Conservation (phyloP, 352 stramenopile species). For the Globisporangium ultimum region DNA sequence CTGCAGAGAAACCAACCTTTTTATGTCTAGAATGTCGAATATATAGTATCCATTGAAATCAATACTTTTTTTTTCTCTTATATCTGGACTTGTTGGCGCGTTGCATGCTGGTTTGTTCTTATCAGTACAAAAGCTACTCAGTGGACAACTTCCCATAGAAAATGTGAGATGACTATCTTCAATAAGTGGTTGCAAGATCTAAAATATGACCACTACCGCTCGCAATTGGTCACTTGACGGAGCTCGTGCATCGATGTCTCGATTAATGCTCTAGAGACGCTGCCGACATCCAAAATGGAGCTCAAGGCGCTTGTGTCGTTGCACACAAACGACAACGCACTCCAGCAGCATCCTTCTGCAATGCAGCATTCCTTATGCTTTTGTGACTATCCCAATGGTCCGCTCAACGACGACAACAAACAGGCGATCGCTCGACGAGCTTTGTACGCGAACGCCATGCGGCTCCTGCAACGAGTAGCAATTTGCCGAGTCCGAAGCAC, state of each 20-base stretch:
- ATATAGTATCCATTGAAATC: no score
- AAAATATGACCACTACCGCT: conserved; percentile 30
- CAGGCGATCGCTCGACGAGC: background rate
- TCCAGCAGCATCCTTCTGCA: conserved; percentile 27
- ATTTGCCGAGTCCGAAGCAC: conserved; percentile 23
- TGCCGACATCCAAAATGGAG: conserved; percentile 52
- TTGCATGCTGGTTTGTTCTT: no score
- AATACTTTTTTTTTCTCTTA: no score
- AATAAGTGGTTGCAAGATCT: conserved; percentile 37
- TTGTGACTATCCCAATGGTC: conserved; percentile 67
- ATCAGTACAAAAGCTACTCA: no score
- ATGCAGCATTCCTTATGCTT: conserved; percentile 26
- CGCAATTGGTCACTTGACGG: conserved; percentile 25
- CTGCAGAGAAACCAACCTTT: no score
- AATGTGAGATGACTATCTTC: no score
- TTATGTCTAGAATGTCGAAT: no score
- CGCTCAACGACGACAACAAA: conserved; percentile 25
- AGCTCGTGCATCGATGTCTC: conserved; percentile 43
- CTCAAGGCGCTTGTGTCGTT: conserved; percentile 35
- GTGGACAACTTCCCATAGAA: no score
- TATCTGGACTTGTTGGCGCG: no score
- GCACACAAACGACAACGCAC: conserved; percentile 42
- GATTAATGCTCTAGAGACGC: conserved; percentile 36
- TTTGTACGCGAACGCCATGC: conserved; percentile 18
- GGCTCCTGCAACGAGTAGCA: conserved; percentile 25